phyloP scores from a whole-genome alignment of 352 stramenopile species.

The Phytophthora gonapodyides region DNA sequence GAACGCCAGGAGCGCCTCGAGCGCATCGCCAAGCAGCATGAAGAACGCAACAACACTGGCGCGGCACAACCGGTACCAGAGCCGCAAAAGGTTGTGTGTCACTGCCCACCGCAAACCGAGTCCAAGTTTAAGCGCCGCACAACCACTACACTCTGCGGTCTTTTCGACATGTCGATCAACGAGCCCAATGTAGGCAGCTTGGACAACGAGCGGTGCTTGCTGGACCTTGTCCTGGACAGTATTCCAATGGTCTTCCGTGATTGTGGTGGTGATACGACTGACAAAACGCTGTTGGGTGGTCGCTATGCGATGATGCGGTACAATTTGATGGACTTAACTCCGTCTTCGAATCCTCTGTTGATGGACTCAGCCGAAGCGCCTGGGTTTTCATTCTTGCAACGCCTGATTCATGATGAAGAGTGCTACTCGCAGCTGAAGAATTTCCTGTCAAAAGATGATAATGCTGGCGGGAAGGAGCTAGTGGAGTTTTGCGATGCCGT shows the following conservation, averaged over 20 bases:
- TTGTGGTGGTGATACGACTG: constrained; percentile 81
- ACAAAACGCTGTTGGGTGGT: constrained; percentile 85
- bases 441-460: constrained; percentile 71
- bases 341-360: constrained; percentile 53
- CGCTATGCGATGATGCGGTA: constrained; percentile 82
- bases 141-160: constrained; percentile 58
- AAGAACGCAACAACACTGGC: constrained; percentile 69
- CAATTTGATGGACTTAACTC: constrained; percentile 61
- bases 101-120: constrained; percentile 32
- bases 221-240: constrained; percentile 84
- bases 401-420: constrained; percentile 88
- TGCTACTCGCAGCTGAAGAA: constrained; percentile 83
- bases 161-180: constrained; percentile 80
- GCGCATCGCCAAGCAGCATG: constrained; percentile 61
- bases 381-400: constrained; percentile 88
- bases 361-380: constrained; percentile 65
- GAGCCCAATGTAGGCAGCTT: constrained; percentile 79
- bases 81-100: constrained; percentile 36
- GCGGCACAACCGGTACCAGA: constrained; percentile 23
- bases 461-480: constrained; percentile 60
- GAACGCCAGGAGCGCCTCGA: constrained; percentile 74
- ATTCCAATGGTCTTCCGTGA: constrained; percentile 89
- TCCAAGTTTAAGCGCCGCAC: constrained; percentile 44
- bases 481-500: constrained; percentile 85
- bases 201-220: constrained; percentile 74